A percentile compares a stretch with the other conserved stretches of the same genome.
These are phyloP conservation scores for Glycyrrhiza uralensis DNA, from an alignment of 306 rosid genomes.

Conservation along the genomic window DNA sequence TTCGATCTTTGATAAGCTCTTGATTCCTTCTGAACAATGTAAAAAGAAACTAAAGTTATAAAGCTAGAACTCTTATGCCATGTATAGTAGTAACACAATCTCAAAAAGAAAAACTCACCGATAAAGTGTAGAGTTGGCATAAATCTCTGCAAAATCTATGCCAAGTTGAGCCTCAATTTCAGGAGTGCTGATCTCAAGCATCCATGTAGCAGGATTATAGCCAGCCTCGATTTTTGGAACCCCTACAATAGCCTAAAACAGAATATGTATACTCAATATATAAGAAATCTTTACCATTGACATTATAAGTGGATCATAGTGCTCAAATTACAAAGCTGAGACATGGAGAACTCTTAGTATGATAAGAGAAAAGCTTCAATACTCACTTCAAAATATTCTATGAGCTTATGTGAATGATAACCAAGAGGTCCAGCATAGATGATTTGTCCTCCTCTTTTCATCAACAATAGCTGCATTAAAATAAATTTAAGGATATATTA, in stretches of 20 bases:
- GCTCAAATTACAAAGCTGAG: too few relatives aligned
- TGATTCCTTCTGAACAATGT: slow-evolving; percentile 47
- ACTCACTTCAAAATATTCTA: slow-evolving; percentile 36
- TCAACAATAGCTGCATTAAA: slow-evolving; percentile 35
- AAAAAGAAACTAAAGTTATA: neutral
- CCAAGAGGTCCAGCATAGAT: slow-evolving; percentile 57
- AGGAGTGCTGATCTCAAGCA: slow-evolving; percentile 59
- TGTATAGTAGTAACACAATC: neutral
- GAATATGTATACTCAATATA: neutral
- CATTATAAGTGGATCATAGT: too few relatives aligned
- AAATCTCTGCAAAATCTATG: slow-evolving; percentile 59
- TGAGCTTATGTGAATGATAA: slow-evolving; percentile 33
- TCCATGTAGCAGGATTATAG: slow-evolving; percentile 81
- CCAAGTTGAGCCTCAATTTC: slow-evolving; percentile 46
- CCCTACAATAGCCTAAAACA: slow-evolving; percentile 52
- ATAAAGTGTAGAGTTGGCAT: slow-evolving; percentile 48
- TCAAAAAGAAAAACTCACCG: slow-evolving; percentile 29
- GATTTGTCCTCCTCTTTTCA: slow-evolving; percentile 55
- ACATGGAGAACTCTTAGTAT: too few relatives aligned
- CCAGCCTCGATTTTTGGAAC: slow-evolving; percentile 58
- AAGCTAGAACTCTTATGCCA: neutral
- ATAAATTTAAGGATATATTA: neutral
- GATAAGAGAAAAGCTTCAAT: neutral
- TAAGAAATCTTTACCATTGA: too few relatives aligned
- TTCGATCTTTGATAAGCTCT: slow-evolving; percentile 39